Evolutionary conservation across 108 stramenopile genomes (phyloP).

Genomic region (Skeletonema costatum): DNA sequence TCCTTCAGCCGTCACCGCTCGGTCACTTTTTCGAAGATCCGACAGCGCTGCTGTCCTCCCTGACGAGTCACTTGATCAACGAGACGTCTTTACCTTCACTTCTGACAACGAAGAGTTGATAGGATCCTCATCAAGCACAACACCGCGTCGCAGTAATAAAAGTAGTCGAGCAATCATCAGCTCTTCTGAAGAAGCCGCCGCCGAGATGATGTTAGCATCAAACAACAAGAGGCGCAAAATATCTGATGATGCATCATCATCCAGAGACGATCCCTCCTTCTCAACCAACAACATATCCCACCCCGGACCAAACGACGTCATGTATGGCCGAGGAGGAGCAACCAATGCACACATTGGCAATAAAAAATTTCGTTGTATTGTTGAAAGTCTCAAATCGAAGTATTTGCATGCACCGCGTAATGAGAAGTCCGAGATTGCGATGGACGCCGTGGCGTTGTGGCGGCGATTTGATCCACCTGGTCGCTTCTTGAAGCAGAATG

Average conservation of each 20-base stretch:
- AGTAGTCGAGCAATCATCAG: background rate
- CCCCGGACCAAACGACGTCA: slow-evolving; percentile 14
- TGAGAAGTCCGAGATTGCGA: background rate
- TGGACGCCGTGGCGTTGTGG: background rate
- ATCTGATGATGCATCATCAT: background rate
- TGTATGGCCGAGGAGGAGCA: slow-evolving; percentile 25
- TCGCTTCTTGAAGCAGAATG: background rate
- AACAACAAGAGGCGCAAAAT: background rate
- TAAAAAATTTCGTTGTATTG: slow-evolving; percentile 8
- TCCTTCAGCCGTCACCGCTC: background rate
- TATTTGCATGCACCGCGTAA: background rate
- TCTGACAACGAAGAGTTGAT: background rate
- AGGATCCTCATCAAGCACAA: background rate
- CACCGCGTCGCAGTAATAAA: background rate
- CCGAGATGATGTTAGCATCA: background rate
- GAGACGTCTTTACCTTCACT: background rate
- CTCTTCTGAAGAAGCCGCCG: background rate
- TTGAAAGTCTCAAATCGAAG: slow-evolving; percentile 2
- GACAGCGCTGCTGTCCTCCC: background rate
- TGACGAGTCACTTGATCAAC: background rate
- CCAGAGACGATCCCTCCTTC: background rate
- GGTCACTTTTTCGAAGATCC: background rate
- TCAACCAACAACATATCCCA: background rate
- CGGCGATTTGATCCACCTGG: background rate
- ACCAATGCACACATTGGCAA: slow-evolving; percentile 33